Evolutionary conservation across 225 moss, liverwort and hornwort species (phyloP), one percentile per base, ranked within the genome.

Genomic region (Rhytidiadelphus loreus): DNA sequence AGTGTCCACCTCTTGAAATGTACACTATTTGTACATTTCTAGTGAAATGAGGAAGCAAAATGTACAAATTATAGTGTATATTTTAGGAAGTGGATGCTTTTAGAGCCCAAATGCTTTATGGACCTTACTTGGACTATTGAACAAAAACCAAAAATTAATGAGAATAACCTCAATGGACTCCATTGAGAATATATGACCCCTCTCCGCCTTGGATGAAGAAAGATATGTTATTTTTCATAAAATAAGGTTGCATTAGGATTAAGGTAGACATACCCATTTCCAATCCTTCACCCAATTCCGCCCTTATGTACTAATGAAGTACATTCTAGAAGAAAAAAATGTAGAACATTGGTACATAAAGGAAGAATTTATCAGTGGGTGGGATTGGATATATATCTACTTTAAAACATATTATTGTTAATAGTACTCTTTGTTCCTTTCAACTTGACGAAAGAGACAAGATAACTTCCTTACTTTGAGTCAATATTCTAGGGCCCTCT

Each of bases 71-170:
- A 52, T 13, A 69, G 4, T 39, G 8, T 8, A 23, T 5, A 72
- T 16, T 6, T 72, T 16, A 44, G 16, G 44, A 44, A 0, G 16
- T 71, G 29, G 29, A 44, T 0, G 2, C 6, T 28, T 43, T 28
- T 72, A 28, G 5, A 44, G 2, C 0, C 0, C 2, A 0, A 71
- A 2, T 0, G 3, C 4, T 72, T 17, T 3, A 28, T 28, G 1
- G 2, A 44, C 25, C 16, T 72, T 16, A 3, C 16, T 72, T 72
- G 43, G 28, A 44, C 15, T 33, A 9, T 41, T 41, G 5, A 28
- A 83, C 2, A 29, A 69, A 9, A 29, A 50, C 11, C 9, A 50
- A 39, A 39, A n/a, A n/a, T n/a, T n/a, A n/a, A 28, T 48, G 12
- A 26, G 13, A 5, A 52, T 26, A 33, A 41, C 20, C 4, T 25